These are phyloP conservation scores for Kalanchoe fedtschenkoi DNA, from an alignment of 164 flowering plant species.

Conservation along the genomic window DNA sequence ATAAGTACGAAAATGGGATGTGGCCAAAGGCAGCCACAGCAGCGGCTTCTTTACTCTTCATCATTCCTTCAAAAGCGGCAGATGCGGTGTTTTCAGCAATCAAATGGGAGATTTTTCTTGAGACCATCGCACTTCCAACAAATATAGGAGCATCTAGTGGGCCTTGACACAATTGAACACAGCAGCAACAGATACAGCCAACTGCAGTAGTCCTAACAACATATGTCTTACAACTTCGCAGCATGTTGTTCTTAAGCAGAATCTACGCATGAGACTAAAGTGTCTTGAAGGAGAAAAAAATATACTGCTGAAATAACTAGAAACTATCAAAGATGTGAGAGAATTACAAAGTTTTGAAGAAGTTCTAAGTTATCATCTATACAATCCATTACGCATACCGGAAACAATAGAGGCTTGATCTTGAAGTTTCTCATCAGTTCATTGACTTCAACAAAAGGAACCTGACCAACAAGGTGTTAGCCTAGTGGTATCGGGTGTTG, in stretches of 20 bases:
- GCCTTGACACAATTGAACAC: conserved; percentile 96
- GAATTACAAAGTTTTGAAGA: background rate
- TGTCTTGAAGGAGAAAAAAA: background rate
- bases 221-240: background rate
- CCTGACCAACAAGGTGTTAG: too few species aligned
- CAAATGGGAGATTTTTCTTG: conserved; percentile 48
- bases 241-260: background rate
- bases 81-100: conserved; percentile 42
- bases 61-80: conserved; percentile 62
- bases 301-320: background rate
- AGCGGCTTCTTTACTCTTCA: conserved; percentile 77
- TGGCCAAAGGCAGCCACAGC: conserved; percentile 96
- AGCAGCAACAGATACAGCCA: conserved; percentile 92
- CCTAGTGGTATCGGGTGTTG: too few species aligned
- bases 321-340: background rate
- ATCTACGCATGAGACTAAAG: background rate
- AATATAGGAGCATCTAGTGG: conserved; percentile 88
- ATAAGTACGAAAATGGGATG: conserved; percentile 76
- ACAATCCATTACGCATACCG: conserved; percentile 37
- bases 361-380: background rate
- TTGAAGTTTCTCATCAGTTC: conserved; percentile 89
- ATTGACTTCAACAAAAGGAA: conserved; percentile 89
- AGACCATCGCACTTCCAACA: conserved; percentile 91
- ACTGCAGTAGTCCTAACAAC: conserved; percentile 29
- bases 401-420: conserved; percentile 83